Conservation (phyloP, 2,329 filamentous ascomycete species). For the Verticillium albo-atrum region DNA sequence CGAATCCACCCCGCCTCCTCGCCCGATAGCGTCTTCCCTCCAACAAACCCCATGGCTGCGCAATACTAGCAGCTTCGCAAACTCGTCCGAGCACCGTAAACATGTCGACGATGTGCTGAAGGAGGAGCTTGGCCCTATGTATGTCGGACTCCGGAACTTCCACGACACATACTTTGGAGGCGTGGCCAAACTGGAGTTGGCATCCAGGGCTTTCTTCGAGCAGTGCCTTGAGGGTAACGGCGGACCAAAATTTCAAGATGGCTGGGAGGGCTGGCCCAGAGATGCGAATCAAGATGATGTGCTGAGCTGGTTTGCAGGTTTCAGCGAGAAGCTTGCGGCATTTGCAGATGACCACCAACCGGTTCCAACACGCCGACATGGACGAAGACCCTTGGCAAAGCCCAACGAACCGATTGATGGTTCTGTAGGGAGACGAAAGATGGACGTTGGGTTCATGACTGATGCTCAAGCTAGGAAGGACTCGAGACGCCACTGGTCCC, state of each 20-base stretch:
- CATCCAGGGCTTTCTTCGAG: constrained; percentile 27
- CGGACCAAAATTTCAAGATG: constrained; percentile 23
- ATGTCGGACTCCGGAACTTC: constrained; percentile 28
- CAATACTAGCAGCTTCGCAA: constrained; percentile 26
- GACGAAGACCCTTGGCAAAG: constrained; percentile 19
- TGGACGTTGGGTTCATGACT: constrained; percentile 27
- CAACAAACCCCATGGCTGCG: constrained; percentile 23
- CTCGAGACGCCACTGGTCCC: constrained; percentile 27
- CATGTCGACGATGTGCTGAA: constrained; percentile 27
- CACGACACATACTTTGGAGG: constrained; percentile 25
- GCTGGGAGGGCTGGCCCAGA: constrained; percentile 28
- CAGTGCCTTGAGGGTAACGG: constrained; percentile 23
- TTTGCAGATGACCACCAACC: constrained; percentile 18
- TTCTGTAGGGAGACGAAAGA: constrained; percentile 15
- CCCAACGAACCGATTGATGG: constrained; percentile 20
- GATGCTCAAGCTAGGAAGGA: constrained; percentile 17
- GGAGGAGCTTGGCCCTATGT: constrained; percentile 26
- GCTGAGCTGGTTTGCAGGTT: constrained; percentile 24
- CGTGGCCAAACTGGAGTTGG: constrained; percentile 22
- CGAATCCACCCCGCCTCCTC: constrained; percentile 27
- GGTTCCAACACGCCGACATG: constrained; percentile 8
- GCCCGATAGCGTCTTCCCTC: constrained; percentile 18
- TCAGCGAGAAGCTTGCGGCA: constrained; percentile 20
- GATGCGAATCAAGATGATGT: constrained; percentile 27
- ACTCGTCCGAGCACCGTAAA: constrained; percentile 28